Evolutionary conservation across 202 grass and related monocot species (phyloP).

Genomic region (Eragrostis tef): DNA sequence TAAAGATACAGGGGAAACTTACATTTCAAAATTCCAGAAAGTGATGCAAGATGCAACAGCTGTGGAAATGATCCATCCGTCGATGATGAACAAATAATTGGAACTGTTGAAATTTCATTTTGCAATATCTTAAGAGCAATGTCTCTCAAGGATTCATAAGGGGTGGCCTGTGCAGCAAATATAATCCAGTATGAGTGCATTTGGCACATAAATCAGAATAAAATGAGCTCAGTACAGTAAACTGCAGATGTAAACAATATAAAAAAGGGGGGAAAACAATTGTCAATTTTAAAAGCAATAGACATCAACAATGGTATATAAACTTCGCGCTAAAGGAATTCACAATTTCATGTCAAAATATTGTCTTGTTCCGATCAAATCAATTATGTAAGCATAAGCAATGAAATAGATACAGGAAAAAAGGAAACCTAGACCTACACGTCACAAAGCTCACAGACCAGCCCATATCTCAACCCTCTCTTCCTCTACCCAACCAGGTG

Average conservation of each 20-base stretch:
- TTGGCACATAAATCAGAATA: constrained; percentile 25
- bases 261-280: not conserved
- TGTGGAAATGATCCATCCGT: constrained; percentile 94
- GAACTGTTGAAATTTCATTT: constrained; percentile 81
- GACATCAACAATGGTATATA: not conserved
- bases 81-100: constrained; percentile 74
- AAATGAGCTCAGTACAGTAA: constrained; percentile 14
- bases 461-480: not conserved
- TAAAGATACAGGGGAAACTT: constrained; percentile 35
- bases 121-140: constrained; percentile 86
- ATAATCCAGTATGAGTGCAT: constrained; percentile 11
- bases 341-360: constrained; percentile 9
- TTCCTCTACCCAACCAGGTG: not conserved
- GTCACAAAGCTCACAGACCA: not conserved
- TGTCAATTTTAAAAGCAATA: not conserved
- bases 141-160: constrained; percentile 85
- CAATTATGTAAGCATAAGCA: not conserved
- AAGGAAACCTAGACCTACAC: not conserved
- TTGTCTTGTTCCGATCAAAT: not conserved
- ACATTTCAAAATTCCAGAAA: constrained; percentile 99
- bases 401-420: not conserved
- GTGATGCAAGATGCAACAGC: constrained; percentile 92
- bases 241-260: no score
- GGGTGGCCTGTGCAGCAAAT: constrained; percentile 61
- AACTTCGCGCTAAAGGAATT: not conserved